Evolutionary conservation across 495 filamentous ascomycete species (phyloP), one percentile per base, ranked within the genome.

Genomic region (Sporormia fimetaria): DNA sequence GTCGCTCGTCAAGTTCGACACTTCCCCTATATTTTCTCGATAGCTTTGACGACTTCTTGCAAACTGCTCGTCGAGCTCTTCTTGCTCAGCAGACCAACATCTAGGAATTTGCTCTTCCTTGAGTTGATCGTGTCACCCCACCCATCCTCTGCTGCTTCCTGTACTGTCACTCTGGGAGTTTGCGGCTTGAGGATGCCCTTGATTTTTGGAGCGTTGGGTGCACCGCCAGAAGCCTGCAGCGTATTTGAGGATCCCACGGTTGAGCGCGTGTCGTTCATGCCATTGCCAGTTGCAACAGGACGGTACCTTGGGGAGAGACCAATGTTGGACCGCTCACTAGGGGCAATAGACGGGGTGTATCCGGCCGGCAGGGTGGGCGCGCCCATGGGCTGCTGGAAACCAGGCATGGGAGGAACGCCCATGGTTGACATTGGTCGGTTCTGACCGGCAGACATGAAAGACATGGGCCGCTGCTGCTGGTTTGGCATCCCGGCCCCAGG

Each of bases 251-350:
- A 23, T 12, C 27, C 27, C 8, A 38, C 30, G n/a, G 24, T 39
- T 5, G 33, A 39, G 3, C 8, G 16, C 12, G 37, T 21, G 32
- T 53, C 44, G 24, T 11, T 40, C 28, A 24, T 24, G 23, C 26
- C 33, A 15, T 12, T 29, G 21, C 30, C 44, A 1, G 44, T 49
- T 4, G 28, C 41, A 6, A 98, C 87, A 0, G 92, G 87, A 10
- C 92, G 76, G 62, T 98, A 98, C n/a, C 90, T 77, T 24, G 83
- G 76, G 17, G 88, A 83, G 33, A 88, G 65, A 2, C 90, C 92
- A 41, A 95, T 70, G 57, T 86, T 96, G 63, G 84, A 94, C 34
- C 90, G 79, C 63, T 98, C 90, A 1, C 83, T 93, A 3, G 90
- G 92, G 3, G 90, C 87, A 40, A 96, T 88, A 3, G 78, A 82